These are phyloP conservation scores for Thielaviopsis cerberus DNA, from an alignment of 2,329 filamentous ascomycete species.

Conservation along the genomic window DNA sequence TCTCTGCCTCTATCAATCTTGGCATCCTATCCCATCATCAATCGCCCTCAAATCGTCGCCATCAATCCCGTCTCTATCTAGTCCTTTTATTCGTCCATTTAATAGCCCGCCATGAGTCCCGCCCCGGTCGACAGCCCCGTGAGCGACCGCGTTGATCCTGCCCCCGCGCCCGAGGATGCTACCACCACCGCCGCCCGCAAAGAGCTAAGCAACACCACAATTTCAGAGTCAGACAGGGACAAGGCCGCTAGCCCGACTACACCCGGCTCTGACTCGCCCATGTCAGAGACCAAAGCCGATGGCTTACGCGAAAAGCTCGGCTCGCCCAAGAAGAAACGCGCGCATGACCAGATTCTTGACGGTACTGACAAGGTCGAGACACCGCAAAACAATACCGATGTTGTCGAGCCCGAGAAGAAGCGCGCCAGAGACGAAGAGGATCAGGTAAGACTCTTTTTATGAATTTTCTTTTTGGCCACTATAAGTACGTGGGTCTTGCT, in stretches of 20 bases:
- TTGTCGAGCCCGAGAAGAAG: conserved; percentile 45
- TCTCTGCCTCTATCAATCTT: not conserved
- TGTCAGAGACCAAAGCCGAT: conserved; percentile 21
- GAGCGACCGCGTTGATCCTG: conserved; percentile 15
- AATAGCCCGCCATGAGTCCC: conserved; percentile 24
- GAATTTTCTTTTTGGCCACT: not conserved
- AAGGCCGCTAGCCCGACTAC: conserved; percentile 17
- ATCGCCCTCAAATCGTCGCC: not conserved
- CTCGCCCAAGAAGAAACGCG: conserved; percentile 50
- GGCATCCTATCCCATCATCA: not conserved
- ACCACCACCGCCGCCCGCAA: conserved; percentile 45
- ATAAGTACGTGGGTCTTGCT: not conserved
- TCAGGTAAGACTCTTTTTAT: conserved; percentile 21
- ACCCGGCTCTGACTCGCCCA: conserved; percentile 20
- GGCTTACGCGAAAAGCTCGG: conserved; percentile 28
- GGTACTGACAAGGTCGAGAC: conserved; percentile 23
- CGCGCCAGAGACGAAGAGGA: conserved; percentile 34
- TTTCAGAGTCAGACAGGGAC: conserved; percentile 27
- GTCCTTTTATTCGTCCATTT: not conserved
- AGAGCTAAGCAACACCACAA: conserved; percentile 45
- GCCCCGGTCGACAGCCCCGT: conserved; percentile 26
- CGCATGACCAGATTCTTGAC: conserved; percentile 38
- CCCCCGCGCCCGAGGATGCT: conserved; percentile 31
- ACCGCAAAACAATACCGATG: conserved; percentile 26
- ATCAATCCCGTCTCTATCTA: not conserved